Evolutionary conservation across 306 rosid species (phyloP), one percentile per base, ranked within the genome.

Genomic region (Arachis hypogaea): DNA sequence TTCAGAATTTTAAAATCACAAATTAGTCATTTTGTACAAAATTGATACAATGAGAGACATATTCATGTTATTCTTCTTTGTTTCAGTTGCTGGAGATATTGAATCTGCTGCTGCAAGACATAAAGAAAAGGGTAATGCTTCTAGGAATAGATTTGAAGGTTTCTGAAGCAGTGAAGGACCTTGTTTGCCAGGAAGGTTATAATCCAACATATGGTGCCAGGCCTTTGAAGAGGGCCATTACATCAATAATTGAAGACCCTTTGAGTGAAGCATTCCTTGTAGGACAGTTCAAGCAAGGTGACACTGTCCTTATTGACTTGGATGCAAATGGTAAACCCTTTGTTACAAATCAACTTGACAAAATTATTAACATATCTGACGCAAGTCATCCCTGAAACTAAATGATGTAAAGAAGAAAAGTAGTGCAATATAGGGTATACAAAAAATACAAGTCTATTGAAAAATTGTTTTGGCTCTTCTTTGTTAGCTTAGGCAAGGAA

Each of bases 151-250:
- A 82, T 66, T 44, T 91, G 63, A 85, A 82, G 72, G 89, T 94
- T 42, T 91, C 97, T 58, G 96, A 91, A 63, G 80, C 96, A 9
- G 77, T 94, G 5, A 86, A 85, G 83, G 76, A 83, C 51, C 85
- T 88, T 49, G 82, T 89, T 10, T 88, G 93, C 63, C 70, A 82
- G 58, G 82, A 78, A 80, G 98, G 97, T 6, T 94, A 91, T 75
- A 80, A 88, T 82, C 71, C 80, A 57, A 72, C 68, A 55, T 91
- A 89, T 69, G 98, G 98, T 46, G 98, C 97, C 14, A 83, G 98
- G n/a, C 87, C 90, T 61, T 78, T 94, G 6, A 86, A 90, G 78
- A 85, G 91, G 71, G 97, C 93, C 33, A 74, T 94, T 64, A 83
- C 84, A 60, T 72, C 81, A 55, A 64, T 87, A 40, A 85, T 94